These are phyloP conservation scores for Saccharomyces hybrid DNA, from an alignment of 1,139 yeast species.

Conservation along the genomic window DNA sequence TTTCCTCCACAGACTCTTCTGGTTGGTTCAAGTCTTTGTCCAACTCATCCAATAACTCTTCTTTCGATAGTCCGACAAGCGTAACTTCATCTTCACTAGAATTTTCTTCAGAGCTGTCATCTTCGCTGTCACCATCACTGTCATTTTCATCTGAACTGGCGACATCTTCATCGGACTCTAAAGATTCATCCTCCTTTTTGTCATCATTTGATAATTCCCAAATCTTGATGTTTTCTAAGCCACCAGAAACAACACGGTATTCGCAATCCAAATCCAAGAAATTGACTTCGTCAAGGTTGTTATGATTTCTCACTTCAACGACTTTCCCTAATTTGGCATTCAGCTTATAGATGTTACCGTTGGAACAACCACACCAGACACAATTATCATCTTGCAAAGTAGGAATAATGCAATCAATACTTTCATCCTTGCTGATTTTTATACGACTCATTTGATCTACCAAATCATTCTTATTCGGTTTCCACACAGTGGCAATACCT, in stretches of 20 bases:
- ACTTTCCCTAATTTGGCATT: constrained; percentile 58
- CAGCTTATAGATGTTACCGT: constrained; percentile 66
- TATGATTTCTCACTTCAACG: constrained; percentile 60
- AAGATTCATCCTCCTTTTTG: constrained; percentile 23
- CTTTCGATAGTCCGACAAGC: constrained; percentile 23
- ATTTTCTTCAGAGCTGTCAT: too few relatives aligned
- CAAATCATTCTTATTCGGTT: constrained; percentile 53
- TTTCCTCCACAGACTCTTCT: constrained; percentile 18
- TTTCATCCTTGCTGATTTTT: constrained; percentile 59
- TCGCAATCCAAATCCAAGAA: constrained; percentile 71
- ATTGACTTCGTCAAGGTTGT: constrained; percentile 54
- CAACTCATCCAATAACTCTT: constrained; percentile 26
- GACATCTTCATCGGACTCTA: constrained; percentile 18
- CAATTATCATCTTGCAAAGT: constrained; percentile 65
- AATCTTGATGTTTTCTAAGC: constrained; percentile 70
- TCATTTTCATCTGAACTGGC: constrained; percentile 16
- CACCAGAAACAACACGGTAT: constrained; percentile 71
- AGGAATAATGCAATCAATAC: constrained; percentile 69
- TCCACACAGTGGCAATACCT: constrained; percentile 89
- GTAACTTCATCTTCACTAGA: constrained; percentile 13
- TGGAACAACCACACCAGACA: constrained; percentile 80
- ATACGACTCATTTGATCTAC: constrained; percentile 79
- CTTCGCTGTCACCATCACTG: constrained; percentile 4
- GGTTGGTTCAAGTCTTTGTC: constrained; percentile 19
- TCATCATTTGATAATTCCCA: constrained; percentile 46